Evolutionary conservation across 495 filamentous ascomycete genomes (phyloP).

Genomic region (Jackrogersella multiformis): DNA sequence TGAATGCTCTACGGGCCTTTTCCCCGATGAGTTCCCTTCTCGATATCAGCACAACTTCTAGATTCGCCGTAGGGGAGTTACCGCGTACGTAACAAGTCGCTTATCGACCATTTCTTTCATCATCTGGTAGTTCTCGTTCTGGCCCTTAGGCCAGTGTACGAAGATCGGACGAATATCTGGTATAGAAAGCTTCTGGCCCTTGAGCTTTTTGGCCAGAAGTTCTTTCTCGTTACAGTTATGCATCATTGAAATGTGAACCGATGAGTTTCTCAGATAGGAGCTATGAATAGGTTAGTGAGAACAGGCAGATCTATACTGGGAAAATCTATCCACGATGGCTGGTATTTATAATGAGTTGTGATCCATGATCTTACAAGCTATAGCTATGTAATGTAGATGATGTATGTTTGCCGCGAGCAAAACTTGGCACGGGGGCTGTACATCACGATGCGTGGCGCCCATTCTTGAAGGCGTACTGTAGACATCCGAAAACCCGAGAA

Average conservation of each 20-base stretch:
- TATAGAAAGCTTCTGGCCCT: conserved; percentile 38
- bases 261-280: background rate
- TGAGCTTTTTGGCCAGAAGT: conserved; percentile 30
- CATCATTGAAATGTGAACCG: conserved; percentile 15
- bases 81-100: conserved; percentile 30
- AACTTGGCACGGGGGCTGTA: background rate
- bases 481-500: no score
- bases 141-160: conserved; percentile 34
- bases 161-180: conserved; percentile 42
- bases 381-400: background rate
- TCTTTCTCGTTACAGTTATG: conserved; percentile 25
- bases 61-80: background rate
- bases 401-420: background rate
- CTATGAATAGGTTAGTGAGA: background rate
- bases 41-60: background rate
- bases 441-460: background rate
- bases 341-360: conserved; percentile 1
- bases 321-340: background rate
- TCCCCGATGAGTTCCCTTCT: conserved; percentile 20
- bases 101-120: conserved; percentile 33
- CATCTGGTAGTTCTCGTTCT: conserved; percentile 33
- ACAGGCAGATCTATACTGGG: background rate
- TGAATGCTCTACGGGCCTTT: conserved; percentile 28
- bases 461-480: background rate
- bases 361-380: background rate